Base-by-base conservation (phyloP, 2,329 filamentous ascomycete genomes). In the Rhytidhysteron rufulum region DNA sequence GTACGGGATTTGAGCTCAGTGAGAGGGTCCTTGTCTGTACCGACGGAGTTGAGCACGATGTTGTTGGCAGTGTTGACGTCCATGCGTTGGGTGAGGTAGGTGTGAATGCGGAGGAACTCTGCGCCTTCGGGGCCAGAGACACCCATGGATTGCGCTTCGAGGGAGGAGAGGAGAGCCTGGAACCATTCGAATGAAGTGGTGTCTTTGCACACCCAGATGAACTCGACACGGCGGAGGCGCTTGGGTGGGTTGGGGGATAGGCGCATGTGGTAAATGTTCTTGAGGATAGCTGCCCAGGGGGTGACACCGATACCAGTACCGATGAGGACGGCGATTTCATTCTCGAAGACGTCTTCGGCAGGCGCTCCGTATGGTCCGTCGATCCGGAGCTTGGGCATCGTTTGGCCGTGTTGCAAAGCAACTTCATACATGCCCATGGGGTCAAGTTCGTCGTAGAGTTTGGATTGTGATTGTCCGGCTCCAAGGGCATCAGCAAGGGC, bases 141-240 rank as follows among this genome's bases (percentile, higher is more conserved):
- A 55, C 83, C 78, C 43, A 80, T 76, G 36, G 85, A 90, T 63
- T 98, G 93, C 25, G 83, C 77, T 68, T 98, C 93, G 17, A 98
- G 84, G 0, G 88, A 94, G 1, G 86, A 87, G 13, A 98, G 79
- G 1, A 98, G 81, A 2, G 86, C 89, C 65, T 98, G 93, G 75
- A 98, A 97, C 93, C 93, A 98, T 70, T 97, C 93, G 59, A 98
- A 98, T 0, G 90, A 95, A 24, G 80, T 86, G 0, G 90, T 95
- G 60, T 96, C 90, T 66, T 87, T 93, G 78, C 91, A 96, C 37
- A 97, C 85, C 93, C 93, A 98, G 72, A 98, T 94, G 69, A 98
- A 98, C 66, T 98, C 93, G 22, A 98, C 91, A 65, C 93, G 85
- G 44, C 89, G 86, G 34, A 98, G 83, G 60, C 91, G 87, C 36